A percentile compares a stretch with the other conserved stretches of the same genome.
Evolutionary conservation across 768 basidiomycete genomes (phyloP).

Genomic region (Coprinopsis sp.): DNA sequence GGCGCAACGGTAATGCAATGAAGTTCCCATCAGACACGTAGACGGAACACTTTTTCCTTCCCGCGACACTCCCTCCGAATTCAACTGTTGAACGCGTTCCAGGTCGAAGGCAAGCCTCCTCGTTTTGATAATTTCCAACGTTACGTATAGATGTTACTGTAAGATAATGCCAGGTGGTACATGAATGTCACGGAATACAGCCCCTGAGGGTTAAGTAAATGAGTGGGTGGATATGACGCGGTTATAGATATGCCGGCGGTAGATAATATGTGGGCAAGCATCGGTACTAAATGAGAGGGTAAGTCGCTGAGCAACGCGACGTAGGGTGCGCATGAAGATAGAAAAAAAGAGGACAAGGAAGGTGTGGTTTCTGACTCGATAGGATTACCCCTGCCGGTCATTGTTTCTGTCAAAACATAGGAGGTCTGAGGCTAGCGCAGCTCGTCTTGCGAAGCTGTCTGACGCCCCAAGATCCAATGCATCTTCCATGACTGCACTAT

Average conservation of each 20-base stretch:
- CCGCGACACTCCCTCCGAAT: no score
- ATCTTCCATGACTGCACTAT: background rate
- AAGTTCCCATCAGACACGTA: constrained; percentile 4
- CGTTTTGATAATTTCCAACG: background rate
- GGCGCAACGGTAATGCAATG: background rate
- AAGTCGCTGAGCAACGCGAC: background rate
- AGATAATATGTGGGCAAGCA: no score
- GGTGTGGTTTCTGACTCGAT: background rate
- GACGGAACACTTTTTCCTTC: background rate
- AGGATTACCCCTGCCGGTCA: background rate
- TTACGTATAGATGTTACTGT: background rate
- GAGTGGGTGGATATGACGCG: background rate
- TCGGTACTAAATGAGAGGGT: no score
- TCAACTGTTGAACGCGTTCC: no score
- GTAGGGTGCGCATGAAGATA: background rate
- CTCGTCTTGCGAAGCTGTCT: background rate
- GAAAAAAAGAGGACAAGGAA: background rate
- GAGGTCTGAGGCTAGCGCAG: background rate
- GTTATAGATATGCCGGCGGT: no score
- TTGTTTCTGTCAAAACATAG: background rate
- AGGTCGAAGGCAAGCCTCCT: no score
- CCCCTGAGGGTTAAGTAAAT: background rate
- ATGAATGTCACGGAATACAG: constrained; percentile 4
- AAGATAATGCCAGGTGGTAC: constrained; percentile 3
- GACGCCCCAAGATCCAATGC: background rate